phyloP scores from a whole-genome alignment of 2,329 filamentous ascomycete species.

The Diatrype stigma region DNA sequence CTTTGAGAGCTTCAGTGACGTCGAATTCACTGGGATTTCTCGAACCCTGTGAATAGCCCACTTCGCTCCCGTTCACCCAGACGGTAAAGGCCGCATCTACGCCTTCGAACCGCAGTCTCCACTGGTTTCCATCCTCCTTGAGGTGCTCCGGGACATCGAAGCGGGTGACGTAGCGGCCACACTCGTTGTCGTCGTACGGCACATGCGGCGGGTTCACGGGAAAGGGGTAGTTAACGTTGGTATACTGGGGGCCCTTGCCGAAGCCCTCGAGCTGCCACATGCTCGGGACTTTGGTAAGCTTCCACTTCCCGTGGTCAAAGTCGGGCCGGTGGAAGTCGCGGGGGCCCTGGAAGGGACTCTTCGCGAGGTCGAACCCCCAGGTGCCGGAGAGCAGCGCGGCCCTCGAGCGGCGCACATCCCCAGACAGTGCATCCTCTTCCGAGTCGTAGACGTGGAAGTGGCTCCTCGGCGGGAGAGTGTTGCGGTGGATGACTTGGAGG shows the following conservation, averaged over 20 bases:
- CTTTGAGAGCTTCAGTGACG: slow-evolving; percentile 49
- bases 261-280: slow-evolving; percentile 67
- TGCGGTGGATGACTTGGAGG: slow-evolving; percentile 54
- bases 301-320: slow-evolving; percentile 35
- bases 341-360: slow-evolving; percentile 43
- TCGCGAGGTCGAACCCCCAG: slow-evolving; percentile 50
- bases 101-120: slow-evolving; percentile 69
- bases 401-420: slow-evolving; percentile 35
- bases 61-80: slow-evolving; percentile 62
- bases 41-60: slow-evolving; percentile 70
- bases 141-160: slow-evolving; percentile 49
- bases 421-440: slow-evolving; percentile 43
- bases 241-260: slow-evolving; percentile 57
- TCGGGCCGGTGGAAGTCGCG: slow-evolving; percentile 32
- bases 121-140: slow-evolving; percentile 43
- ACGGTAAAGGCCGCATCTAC: slow-evolving; percentile 70
- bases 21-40: slow-evolving; percentile 73
- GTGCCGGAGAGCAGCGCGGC: slow-evolving; percentile 44
- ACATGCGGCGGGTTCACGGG: slow-evolving; percentile 63
- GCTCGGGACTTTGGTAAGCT: slow-evolving; percentile 55
- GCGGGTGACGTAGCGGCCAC: slow-evolving; percentile 56
- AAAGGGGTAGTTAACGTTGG: slow-evolving; percentile 59
- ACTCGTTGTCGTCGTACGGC: slow-evolving; percentile 60
- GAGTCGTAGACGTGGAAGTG: slow-evolving; percentile 51
- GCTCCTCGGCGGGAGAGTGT: slow-evolving; percentile 53